Percentiles rank a stretch among this genome's conserved stretches.
phyloP scores from a whole-genome alignment of 2,329 filamentous ascomycete species.

The Venturiaceae sp. region DNA sequence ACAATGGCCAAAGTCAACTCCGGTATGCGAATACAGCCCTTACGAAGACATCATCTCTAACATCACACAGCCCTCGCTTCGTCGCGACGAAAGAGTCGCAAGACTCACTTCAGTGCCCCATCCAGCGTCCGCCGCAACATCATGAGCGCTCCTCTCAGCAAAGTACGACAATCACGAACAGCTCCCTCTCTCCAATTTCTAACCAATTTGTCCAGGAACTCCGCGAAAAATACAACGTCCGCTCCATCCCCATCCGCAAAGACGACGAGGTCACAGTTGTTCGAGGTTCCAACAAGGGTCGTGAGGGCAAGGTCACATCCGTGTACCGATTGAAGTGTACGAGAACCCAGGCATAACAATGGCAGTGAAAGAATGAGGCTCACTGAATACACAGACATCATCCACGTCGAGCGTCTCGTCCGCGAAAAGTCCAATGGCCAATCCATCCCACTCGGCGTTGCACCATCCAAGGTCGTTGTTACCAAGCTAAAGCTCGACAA shows the following conservation, averaged over 20 bases:
- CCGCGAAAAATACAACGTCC: slow-evolving; percentile 97
- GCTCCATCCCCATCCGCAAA: slow-evolving; percentile 67
- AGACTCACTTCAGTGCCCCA: slow-evolving; percentile 93
- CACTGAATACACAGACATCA: slow-evolving; percentile 43
- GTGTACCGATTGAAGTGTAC: slow-evolving; percentile 69
- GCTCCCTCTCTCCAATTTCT: slow-evolving; percentile 11
- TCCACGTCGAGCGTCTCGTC: slow-evolving; percentile 94
- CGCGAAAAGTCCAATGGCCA: slow-evolving; percentile 98
- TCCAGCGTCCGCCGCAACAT: slow-evolving; percentile 90
- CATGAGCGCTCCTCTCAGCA: slow-evolving; percentile 92
- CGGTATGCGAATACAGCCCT: slow-evolving; percentile 23
- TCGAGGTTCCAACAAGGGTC: slow-evolving; percentile 91
- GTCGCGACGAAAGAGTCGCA: slow-evolving; percentile 97
- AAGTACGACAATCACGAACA: slow-evolving; percentile 10
- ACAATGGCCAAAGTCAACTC: slow-evolving; percentile 65
- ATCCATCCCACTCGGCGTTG: slow-evolving; percentile 86
- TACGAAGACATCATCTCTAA: neutral
- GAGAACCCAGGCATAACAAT: neutral
- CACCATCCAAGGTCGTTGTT: slow-evolving; percentile 95
- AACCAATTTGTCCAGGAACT: slow-evolving; percentile 56
- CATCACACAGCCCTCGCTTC: slow-evolving; percentile 42
- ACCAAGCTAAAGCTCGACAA: slow-evolving; percentile 98
- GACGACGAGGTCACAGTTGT: slow-evolving; percentile 77
- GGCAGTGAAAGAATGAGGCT: neutral
- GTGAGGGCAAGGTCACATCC: slow-evolving; percentile 94